Base-by-base conservation (phyloP, 2,329 filamentous ascomycete genomes). In the Dactylellina sp. region DNA sequence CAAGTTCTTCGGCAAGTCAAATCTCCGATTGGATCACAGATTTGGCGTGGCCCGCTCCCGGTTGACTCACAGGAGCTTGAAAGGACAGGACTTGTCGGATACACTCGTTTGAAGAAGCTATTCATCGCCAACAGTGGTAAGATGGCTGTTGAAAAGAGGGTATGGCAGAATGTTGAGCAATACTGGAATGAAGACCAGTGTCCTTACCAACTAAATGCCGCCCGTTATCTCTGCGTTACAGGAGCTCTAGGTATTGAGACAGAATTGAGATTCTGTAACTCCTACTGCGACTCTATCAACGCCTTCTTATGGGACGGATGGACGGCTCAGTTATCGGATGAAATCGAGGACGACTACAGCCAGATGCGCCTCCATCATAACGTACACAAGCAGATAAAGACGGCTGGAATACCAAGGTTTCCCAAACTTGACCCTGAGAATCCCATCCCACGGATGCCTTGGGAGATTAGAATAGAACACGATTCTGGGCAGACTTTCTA, bases 291-390 rank as follows among this genome's bases (percentile, higher is more conserved):
- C 28, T 72, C 68, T n/a, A 39, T 28, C 37, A 60, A 65, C 16
- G 68, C 44, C 7, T 72, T 60, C 37, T 47, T 72, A 16, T 72
- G 68, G 68, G 68, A 72, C 20, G 68, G 68, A 7, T 72, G 68
- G 68, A 71, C 66, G 1, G 40, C 55, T 7, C 16, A 56, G 7
- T n/a, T 44, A 20, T 42, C 64, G 1, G 56, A 53, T 1, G 16
- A 25, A 14, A 18, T 65, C n/a, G 28, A 65, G 5, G 55, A 60
- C 9, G 44, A 61, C 1, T 72, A 65, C 20, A n/a, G 24, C 16
- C 60, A 65, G 18, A 72, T 72, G 68, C 68, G 60, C 6, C 37
- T 55, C 14, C 46, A 72, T 14, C 60, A 65, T 16, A 61, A 28
- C 7, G 28, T 65, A 7, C 60, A 65, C 47, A 55, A 65, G 28